phyloP scores from a whole-genome alignment of 1,139 yeast genomes.

The Debaryomyces coudertii region DNA sequence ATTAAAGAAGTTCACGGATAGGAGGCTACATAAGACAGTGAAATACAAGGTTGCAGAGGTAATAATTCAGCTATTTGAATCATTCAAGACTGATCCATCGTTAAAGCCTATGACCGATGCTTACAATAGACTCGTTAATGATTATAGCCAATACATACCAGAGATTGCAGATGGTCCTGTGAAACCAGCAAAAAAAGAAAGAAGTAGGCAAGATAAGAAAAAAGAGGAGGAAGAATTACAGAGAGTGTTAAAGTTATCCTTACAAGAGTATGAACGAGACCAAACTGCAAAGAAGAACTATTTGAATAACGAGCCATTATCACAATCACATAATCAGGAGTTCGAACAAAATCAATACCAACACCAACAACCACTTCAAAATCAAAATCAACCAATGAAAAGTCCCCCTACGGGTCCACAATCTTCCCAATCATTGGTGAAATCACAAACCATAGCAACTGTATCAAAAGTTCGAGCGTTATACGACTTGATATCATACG shows the following conservation, averaged over 20 bases:
- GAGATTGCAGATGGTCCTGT: constrained; percentile 42
- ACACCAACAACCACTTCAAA: constrained; percentile 3
- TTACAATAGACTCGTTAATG: constrained; percentile 43
- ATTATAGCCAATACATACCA: constrained; percentile 47
- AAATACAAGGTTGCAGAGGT: constrained; percentile 69
- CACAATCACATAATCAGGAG: constrained; percentile 19
- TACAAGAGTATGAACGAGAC: constrained; percentile 61
- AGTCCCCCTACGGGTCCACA: not conserved
- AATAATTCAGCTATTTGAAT: constrained; percentile 63
- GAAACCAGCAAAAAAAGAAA: constrained; percentile 62
- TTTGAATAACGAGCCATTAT: constrained; percentile 35
- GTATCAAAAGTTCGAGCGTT: constrained; percentile 79
- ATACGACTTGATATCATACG: constrained; percentile 75
- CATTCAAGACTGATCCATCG: constrained; percentile 71
- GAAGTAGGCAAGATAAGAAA: constrained; percentile 50
- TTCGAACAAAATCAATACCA: constrained; percentile 12
- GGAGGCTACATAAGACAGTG: constrained; percentile 65
- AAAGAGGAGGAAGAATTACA: constrained; percentile 82
- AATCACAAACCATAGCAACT: constrained; percentile 45
- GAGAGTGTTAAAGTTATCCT: constrained; percentile 75
- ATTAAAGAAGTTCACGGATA: constrained; percentile 57
- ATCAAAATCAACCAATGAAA: not conserved
- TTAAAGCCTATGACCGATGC: constrained; percentile 71
- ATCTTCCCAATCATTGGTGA: constrained; percentile 11
- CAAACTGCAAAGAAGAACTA: constrained; percentile 34